A percentile compares a stretch with the other conserved stretches of the same genome.
Evolutionary conservation across 2,329 filamentous ascomycete species (phyloP).

Genomic region (Beauveria scarabaeidicola): DNA sequence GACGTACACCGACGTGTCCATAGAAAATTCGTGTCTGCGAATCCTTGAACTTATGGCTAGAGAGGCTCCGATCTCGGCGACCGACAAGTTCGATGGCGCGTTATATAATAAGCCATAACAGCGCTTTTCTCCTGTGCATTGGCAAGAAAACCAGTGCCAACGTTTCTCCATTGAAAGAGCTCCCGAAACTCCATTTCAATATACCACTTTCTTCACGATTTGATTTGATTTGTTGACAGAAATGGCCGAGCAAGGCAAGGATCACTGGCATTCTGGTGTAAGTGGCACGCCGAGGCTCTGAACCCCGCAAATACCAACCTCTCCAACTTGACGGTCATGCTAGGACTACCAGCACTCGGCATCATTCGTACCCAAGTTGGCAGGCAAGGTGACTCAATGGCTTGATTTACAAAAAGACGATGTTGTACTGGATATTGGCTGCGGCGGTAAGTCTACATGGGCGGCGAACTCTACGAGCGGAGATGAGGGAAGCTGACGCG

Average conservation of each 20-base stretch:
- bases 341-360: slow-evolving; percentile 54
- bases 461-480: neutral
- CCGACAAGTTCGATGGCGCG: neutral
- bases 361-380: slow-evolving; percentile 55
- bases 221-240: neutral
- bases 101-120: neutral
- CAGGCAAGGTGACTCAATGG: slow-evolving; percentile 49
- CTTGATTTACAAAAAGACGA: slow-evolving; percentile 51
- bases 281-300: slow-evolving; percentile 7
- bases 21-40: neutral
- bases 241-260: slow-evolving; percentile 17
- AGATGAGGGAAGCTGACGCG: neutral
- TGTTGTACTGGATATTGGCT: slow-evolving; percentile 53
- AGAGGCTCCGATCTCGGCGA: slow-evolving; percentile 5
- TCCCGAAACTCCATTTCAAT: neutral
- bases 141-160: neutral
- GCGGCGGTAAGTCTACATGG: slow-evolving; percentile 41
- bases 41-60: neutral
- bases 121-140: neutral
- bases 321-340: slow-evolving; percentile 11
- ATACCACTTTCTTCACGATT: neutral
- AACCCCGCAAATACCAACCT: neutral
- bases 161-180: neutral
- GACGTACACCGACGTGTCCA: neutral
- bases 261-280: slow-evolving; percentile 22